These are phyloP conservation scores for Magnolia officinalis DNA, from an alignment of 164 flowering plant genomes.

Conservation along the genomic window DNA sequence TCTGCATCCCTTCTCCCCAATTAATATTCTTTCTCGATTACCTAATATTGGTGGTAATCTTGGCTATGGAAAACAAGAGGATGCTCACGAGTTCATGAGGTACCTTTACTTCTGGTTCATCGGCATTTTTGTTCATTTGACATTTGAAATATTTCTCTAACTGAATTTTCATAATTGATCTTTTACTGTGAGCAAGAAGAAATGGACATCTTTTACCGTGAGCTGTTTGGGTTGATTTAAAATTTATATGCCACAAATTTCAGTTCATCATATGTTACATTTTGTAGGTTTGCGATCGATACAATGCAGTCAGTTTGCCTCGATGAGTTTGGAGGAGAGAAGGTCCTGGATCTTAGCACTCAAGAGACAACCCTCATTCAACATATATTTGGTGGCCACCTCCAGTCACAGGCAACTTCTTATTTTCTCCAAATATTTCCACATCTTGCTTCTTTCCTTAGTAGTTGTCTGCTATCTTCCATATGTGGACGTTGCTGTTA, in stretches of 20 bases:
- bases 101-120: conserved; percentile 16
- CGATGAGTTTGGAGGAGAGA: conserved; percentile 96
- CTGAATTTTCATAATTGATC: too few species aligned
- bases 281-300: conserved; percentile 80
- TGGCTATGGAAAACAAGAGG: conserved; percentile 93
- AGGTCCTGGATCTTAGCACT: conserved; percentile 52
- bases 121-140: background rate
- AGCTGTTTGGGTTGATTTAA: background rate
- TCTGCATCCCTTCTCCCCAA: conserved; percentile 75
- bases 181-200: too few species aligned
- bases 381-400: conserved; percentile 91
- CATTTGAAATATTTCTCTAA: too few species aligned
- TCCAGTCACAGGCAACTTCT: conserved; percentile 70
- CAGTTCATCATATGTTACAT: background rate
- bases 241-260: background rate
- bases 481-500: too few species aligned
- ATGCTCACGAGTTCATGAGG: conserved; percentile 99
- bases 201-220: background rate
- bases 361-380: conserved; percentile 95
- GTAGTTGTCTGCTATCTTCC: too few species aligned
- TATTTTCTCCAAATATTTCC: too few species aligned
- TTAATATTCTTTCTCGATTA: conserved; percentile 79
- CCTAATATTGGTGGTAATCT: conserved; percentile 93
- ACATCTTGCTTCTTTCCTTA: too few species aligned
- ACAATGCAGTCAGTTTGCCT: conserved; percentile 95